Conservation (phyloP, 2,329 filamentous ascomycete genomes). For the Shiraia bambusicola region DNA sequence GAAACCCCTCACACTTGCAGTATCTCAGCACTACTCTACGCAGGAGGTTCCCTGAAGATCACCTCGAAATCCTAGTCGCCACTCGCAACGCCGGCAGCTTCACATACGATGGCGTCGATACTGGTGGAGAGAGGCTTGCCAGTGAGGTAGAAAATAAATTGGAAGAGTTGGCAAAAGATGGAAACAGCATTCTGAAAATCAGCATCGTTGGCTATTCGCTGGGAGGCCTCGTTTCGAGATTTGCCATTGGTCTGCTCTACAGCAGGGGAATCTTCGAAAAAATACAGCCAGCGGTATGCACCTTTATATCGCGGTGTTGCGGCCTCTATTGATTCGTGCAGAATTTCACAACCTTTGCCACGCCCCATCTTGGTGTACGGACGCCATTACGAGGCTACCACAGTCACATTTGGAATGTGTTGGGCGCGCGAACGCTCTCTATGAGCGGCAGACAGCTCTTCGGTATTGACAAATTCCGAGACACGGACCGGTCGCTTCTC, state of each 20-base stretch:
- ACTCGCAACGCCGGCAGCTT: constrained; percentile 73
- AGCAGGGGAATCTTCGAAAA: constrained; percentile 77
- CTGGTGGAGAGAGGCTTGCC: constrained; percentile 67
- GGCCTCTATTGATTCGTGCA: constrained; percentile 35
- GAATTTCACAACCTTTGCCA: constrained; percentile 93
- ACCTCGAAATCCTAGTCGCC: constrained; percentile 69
- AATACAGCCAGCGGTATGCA: constrained; percentile 74
- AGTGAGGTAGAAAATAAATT: constrained; percentile 64
- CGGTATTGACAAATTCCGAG: constrained; percentile 79
- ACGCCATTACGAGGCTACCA: constrained; percentile 47
- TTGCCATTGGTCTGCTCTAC: constrained; percentile 80
- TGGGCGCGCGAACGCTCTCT: constrained; percentile 79
- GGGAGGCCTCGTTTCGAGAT: constrained; percentile 82
- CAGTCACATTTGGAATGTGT: constrained; percentile 65
- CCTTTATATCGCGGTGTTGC: constrained; percentile 12
- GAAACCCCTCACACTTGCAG: constrained; percentile 72
- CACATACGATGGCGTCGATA: constrained; percentile 68
- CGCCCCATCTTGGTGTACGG: constrained; percentile 65
- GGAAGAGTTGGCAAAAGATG: constrained; percentile 56
- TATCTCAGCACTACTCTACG: constrained; percentile 67
- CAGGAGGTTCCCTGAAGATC: constrained; percentile 60
- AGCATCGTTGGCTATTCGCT: constrained; percentile 89
- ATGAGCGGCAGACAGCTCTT: constrained; percentile 86
- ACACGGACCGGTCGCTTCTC: constrained; percentile 78
- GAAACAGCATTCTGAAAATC: constrained; percentile 74